phyloP scores from a whole-genome alignment of 192 early-diverging fungal species.

The Coemansia sp. region DNA sequence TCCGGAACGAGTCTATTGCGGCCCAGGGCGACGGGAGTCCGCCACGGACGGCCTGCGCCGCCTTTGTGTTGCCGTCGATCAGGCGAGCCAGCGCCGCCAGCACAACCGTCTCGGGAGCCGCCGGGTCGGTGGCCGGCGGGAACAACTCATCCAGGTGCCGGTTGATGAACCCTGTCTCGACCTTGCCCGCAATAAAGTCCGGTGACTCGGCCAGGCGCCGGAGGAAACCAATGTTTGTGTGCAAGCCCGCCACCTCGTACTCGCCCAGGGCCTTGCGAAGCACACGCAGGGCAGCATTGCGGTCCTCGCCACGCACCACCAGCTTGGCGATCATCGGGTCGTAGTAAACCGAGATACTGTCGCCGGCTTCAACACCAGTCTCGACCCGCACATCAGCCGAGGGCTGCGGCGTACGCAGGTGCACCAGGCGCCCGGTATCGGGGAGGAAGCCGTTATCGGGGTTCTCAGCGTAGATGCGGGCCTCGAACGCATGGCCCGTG shows the following conservation, averaged over 20 bases:
- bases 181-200: constrained; percentile 77
- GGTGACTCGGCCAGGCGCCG: constrained; percentile 69
- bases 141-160: constrained; percentile 67
- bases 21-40: constrained; percentile 31
- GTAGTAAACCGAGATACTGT: constrained; percentile 88
- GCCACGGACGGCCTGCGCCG: neutral
- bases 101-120: constrained; percentile 48
- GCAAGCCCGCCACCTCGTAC: constrained; percentile 84
- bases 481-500: constrained; percentile 92
- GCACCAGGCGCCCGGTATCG: constrained; percentile 82
- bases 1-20: constrained; percentile 43
- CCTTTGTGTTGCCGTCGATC: constrained; percentile 15
- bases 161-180: constrained; percentile 93
- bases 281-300: constrained; percentile 73
- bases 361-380: constrained; percentile 88
- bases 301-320: constrained; percentile 75
- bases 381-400: constrained; percentile 71
- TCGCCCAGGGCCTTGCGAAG: constrained; percentile 75
- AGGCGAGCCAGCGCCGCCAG: constrained; percentile 60
- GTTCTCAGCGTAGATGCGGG: constrained; percentile 97
- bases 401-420: constrained; percentile 63
- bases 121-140: constrained; percentile 19
- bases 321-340: constrained; percentile 96
- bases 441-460: constrained; percentile 84
- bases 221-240: constrained; percentile 93